Conservation (phyloP, 176 grass and related monocot species). For the Canna indica region DNA sequence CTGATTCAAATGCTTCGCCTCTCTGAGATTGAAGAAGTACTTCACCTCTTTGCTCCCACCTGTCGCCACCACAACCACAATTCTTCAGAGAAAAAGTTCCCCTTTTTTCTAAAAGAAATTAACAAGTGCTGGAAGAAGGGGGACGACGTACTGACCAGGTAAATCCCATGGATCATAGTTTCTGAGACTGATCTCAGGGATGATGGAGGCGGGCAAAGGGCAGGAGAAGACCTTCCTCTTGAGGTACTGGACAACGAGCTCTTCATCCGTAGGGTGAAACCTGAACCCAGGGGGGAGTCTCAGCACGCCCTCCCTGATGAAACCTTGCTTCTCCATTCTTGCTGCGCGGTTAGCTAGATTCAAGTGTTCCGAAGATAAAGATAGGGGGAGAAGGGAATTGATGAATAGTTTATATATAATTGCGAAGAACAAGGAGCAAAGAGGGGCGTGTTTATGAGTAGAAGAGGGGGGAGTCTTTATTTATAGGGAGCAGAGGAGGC, state of each 20-base stretch:
- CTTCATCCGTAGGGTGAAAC: slow-evolving; percentile 77
- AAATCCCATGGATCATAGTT: slow-evolving; percentile 56
- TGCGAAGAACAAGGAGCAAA: background rate
- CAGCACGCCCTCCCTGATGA: slow-evolving; percentile 3
- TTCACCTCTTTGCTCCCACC: slow-evolving; percentile 37
- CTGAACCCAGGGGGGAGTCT: slow-evolving; percentile 72
- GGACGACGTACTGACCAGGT: background rate
- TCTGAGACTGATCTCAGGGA: slow-evolving; percentile 44
- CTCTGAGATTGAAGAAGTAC: slow-evolving; percentile 50
- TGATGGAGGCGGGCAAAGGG: slow-evolving; percentile 63
- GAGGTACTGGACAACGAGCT: slow-evolving; percentile 76
- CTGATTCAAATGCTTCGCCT: slow-evolving; percentile 11
- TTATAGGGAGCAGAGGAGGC: background rate
- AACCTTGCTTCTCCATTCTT: background rate
- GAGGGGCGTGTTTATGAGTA: background rate
- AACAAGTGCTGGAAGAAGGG: too few relatives aligned
- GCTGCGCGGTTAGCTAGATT: too few relatives aligned
- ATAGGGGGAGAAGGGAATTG: too few relatives aligned
- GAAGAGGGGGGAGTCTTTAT: background rate
- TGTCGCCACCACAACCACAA: background rate
- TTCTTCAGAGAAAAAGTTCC: background rate
- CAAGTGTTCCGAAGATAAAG: too few relatives aligned
- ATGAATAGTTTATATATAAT: too few relatives aligned
- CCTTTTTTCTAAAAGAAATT: too few relatives aligned
- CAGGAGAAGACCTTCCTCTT: slow-evolving; percentile 33